Conservation (phyloP, 768 basidiomycete species). For the Tephrocybe sp. region DNA sequence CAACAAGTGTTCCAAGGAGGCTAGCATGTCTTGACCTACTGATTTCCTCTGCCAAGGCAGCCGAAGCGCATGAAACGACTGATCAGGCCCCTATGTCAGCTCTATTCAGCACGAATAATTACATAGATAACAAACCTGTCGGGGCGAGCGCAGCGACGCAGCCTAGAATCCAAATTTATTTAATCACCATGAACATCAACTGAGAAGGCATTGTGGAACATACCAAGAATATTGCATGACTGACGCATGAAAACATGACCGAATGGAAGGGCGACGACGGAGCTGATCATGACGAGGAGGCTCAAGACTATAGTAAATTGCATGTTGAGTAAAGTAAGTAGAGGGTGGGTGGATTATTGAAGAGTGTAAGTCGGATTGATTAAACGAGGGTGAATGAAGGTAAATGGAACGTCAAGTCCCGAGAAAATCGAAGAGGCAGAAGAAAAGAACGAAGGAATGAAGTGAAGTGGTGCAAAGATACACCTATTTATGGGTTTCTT, state of each 20-base stretch:
- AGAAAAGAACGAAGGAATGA: too few species aligned
- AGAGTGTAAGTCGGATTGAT: neutral
- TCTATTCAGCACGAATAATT: too few species aligned
- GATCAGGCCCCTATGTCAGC: too few species aligned
- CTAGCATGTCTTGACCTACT: constrained; percentile 4
- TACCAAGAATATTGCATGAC: constrained; percentile 11
- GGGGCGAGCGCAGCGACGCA: constrained; percentile 18
- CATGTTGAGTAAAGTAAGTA: constrained; percentile 9
- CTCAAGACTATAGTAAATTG: constrained; percentile 11
- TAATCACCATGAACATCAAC: neutral
- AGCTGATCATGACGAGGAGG: constrained; percentile 4
- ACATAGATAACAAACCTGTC: constrained; percentile 8
- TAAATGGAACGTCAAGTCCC: constrained; percentile 19
- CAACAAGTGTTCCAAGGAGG: neutral
- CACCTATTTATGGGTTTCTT: too few species aligned
- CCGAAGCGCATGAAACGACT: constrained; percentile 11
- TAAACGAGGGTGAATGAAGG: constrained; percentile 4
- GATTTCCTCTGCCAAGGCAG: constrained; percentile 12
- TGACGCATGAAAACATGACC: constrained; percentile 14
- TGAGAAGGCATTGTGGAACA: neutral
- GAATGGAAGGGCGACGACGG: constrained; percentile 12
- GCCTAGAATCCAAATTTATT: neutral
- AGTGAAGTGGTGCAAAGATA: too few species aligned
- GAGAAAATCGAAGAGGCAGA: constrained; percentile 4
- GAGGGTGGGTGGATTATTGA: too few species aligned